Evolutionary conservation across 306 rosid species (phyloP), one percentile per base, ranked within the genome.

Genomic region (Sesbania bispinosa): DNA sequence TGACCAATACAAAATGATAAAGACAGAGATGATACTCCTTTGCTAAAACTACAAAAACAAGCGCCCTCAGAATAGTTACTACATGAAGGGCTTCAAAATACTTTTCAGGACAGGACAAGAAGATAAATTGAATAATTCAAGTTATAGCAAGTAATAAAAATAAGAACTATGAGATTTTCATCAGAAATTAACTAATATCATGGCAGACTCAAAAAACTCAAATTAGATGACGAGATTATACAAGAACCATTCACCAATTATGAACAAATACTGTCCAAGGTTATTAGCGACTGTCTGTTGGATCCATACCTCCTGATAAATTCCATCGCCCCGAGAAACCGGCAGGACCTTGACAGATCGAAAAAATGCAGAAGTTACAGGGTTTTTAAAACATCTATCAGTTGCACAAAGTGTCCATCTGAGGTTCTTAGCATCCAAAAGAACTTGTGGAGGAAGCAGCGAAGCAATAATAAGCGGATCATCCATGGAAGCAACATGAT

Each of bases 391-490:
- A 69, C 97, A 94, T 43, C 96, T 80, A 61, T 94, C 97, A 5
- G 93, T 74, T 52, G 97, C 99, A 62, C 99, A 94, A 20, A 94
- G 88, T 2, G 99, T 94, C 99, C 99, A 94, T 83, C 97, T 83
- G 81, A 94, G 84, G 73, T 89, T 94, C 80, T 74, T 85, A 47
- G 93, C 93, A 79, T 94, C 96, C 59, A 89, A 58, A 70, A 94
- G 88, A 77, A 86, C 82, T 38, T 54, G 50, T 0, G 93, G 97
- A 48, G 99, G 97, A 79, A 94, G 93, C 60, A 94, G 78, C 1
- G 99, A 79, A 20, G 97, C 86, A 82, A 91, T 86, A 43, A 94
- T 79, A 64, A 94, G 83, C 0, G 97, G 99, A 76, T 94, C 97
- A 75, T 91, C 99, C 81, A 91, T 76, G 42, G 99, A 83, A 63